Conservation (phyloP, 371 early-diverging fungal species). For the Mucor circinelloides region DNA sequence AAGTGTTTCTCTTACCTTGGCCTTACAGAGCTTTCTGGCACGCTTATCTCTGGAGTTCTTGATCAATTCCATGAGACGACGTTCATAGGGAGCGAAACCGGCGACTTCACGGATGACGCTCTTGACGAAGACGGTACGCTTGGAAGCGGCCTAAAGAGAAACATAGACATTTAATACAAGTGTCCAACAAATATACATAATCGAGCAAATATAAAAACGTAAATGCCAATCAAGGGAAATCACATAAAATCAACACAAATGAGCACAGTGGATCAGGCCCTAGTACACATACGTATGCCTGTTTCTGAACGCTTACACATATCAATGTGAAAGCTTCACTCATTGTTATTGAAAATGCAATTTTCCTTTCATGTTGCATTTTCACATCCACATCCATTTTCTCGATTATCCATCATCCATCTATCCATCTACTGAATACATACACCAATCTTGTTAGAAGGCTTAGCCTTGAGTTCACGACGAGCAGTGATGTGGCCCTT, state of each 20-base stretch:
- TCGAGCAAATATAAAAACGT: neutral
- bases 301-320: neutral
- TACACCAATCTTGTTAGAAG: constrained; percentile 87
- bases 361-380: neutral
- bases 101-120: constrained; percentile 95
- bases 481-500: constrained; percentile 87
- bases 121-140: constrained; percentile 92
- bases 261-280: too few species aligned
- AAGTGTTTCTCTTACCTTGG: constrained; percentile 91
- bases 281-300: too few species aligned
- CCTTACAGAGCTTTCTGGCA: constrained; percentile 98
- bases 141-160: constrained; percentile 64
- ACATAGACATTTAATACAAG: neutral
- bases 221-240: neutral
- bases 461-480: constrained; percentile 79
- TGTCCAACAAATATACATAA: neutral
- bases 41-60: constrained; percentile 99
- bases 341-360: too few species aligned
- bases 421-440: constrained; percentile 53
- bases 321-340: neutral
- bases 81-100: constrained; percentile 99
- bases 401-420: constrained; percentile 19
- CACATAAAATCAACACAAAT: neutral
- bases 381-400: neutral
- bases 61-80: constrained; percentile 98